Evolutionary conservation across 768 basidiomycete species (phyloP).

Genomic region (Tricholoma furcatifolium): DNA sequence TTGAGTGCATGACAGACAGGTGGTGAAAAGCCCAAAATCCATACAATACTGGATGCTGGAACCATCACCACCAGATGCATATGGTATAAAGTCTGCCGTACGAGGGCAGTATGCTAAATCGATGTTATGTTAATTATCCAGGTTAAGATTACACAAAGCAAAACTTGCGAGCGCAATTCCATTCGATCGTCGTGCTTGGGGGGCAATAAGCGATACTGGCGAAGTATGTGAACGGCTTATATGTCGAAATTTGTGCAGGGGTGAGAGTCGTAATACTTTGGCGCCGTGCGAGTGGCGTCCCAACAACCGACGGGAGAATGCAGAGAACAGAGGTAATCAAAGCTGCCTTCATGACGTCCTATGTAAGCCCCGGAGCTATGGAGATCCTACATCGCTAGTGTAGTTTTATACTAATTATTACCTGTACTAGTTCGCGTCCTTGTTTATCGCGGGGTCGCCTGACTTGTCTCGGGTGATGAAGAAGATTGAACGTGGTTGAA

Average conservation of each 20-base stretch:
- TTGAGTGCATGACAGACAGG: neutral
- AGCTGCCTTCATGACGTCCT: conserved; percentile 1
- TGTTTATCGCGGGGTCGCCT: too few species aligned
- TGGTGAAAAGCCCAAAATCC: conserved; percentile 3
- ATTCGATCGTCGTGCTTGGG: conserved; percentile 38
- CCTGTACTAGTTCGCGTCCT: neutral
- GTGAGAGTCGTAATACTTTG: conserved; percentile 38
- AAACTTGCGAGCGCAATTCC: conserved; percentile 50
- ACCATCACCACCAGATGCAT: conserved; percentile 46
- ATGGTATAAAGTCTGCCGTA: conserved; percentile 39
- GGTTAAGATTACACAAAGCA: neutral
- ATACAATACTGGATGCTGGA: conserved; percentile 36
- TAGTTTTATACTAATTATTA: neutral
- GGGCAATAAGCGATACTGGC: conserved; percentile 53
- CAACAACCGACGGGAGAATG: conserved; percentile 2
- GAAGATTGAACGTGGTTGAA: neutral
- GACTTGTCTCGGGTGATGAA: too few species aligned
- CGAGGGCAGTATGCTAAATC: conserved; percentile 35
- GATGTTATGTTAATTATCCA: neutral
- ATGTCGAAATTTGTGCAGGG: conserved; percentile 40
- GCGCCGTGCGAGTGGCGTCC: conserved; percentile 19
- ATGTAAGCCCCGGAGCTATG: neutral
- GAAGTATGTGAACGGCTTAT: conserved; percentile 46
- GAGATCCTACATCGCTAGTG: neutral
- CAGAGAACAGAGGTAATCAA: neutral